Evolutionary conservation across 116 monocot species (phyloP).

Genomic region (Zostera marina): DNA sequence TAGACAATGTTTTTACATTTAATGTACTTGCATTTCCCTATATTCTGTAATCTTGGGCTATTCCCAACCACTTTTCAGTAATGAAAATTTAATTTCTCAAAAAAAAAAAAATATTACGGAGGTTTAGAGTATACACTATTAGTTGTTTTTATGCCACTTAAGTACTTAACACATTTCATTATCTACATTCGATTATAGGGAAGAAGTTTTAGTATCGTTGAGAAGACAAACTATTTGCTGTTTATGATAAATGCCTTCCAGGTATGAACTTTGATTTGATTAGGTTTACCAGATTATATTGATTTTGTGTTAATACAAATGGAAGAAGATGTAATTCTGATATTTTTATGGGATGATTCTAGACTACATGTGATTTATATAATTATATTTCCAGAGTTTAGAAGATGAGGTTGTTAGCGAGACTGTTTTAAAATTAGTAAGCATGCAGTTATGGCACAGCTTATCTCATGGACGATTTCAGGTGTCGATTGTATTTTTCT

Average conservation of each 20-base stretch:
- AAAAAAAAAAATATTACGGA: too few relatives aligned
- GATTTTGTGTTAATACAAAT: background rate
- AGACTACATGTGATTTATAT: background rate
- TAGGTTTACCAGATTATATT: background rate
- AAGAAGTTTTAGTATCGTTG: conserved; percentile 55
- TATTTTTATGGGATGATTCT: too few relatives aligned
- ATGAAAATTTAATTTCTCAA: too few relatives aligned
- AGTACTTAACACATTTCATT: too few relatives aligned
- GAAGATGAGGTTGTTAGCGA: conserved; percentile 96
- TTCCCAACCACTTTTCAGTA: too few relatives aligned
- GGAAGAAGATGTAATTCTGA: too few relatives aligned
- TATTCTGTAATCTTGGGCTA: too few relatives aligned
- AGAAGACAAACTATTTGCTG: conserved; percentile 94
- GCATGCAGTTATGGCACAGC: conserved; percentile 80
- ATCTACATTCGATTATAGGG: conserved; percentile 21
- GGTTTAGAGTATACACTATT: too few relatives aligned
- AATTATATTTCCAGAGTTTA: conserved; percentile 43
- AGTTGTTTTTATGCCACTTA: too few relatives aligned
- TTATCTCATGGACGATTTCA: conserved; percentile 81
- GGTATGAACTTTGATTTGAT: conserved; percentile 19
- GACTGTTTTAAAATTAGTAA: conserved; percentile 85
- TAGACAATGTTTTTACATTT: too few relatives aligned
- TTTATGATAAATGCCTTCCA: conserved; percentile 99
- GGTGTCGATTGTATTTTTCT: conserved; percentile 21
- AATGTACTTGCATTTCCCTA: too few relatives aligned